These are phyloP conservation scores for Acanthamoeba healyi DNA, from an alignment of 208 protist genomes.

Conservation along the genomic window DNA sequence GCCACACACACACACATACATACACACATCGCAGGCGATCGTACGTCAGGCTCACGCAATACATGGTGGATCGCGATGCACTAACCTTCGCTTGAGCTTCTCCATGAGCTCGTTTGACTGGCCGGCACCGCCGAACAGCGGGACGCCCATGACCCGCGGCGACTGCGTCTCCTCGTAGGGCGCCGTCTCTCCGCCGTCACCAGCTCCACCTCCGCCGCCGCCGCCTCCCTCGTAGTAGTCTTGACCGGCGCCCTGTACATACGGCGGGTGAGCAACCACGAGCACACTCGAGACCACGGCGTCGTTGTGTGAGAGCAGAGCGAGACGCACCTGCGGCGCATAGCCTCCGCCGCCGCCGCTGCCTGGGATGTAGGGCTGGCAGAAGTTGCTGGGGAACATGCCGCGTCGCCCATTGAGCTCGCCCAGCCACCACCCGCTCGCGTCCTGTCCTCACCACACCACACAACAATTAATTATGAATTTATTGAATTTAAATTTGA, in stretches of 20 bases:
- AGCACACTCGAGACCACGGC: no score
- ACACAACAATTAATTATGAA: background rate
- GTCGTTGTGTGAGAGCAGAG: background rate
- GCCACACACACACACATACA: background rate
- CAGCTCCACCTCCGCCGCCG: background rate
- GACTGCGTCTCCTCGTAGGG: background rate
- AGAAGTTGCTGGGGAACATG: conserved; percentile 75
- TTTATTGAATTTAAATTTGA: background rate
- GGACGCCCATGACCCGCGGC: conserved; percentile 1
- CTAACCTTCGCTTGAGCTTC: background rate
- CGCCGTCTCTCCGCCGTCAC: background rate
- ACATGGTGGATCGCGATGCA: no score
- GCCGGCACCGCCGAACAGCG: background rate
- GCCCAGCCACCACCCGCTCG: conserved; percentile 93
- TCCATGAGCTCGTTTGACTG: conserved; percentile 16
- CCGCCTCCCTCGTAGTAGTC: background rate
- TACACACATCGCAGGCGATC: no score
- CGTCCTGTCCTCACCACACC: conserved; percentile 81
- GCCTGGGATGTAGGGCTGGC: conserved; percentile 33
- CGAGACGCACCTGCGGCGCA: background rate
- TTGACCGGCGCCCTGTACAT: background rate
- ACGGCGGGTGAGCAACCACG: background rate
- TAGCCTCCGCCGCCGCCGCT: background rate
- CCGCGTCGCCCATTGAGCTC: conserved; percentile 83
- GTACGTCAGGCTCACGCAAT: no score